Base-by-base conservation (phyloP, 192 early-diverging fungal genomes). In the Podila horticola region DNA sequence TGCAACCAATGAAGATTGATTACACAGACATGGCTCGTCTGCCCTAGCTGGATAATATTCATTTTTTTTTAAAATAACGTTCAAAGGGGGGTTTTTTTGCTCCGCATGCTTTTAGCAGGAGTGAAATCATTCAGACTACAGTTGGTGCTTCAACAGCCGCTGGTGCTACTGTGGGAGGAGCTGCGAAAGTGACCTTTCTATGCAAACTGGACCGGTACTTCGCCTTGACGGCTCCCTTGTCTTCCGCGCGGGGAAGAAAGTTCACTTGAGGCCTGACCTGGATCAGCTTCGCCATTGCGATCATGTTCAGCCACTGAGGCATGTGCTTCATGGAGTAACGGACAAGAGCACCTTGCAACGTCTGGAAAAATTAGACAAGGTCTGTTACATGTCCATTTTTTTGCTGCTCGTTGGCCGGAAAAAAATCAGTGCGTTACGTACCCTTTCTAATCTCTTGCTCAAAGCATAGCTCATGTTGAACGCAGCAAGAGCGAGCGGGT, bases 381-480 rank as follows among this genome's bases (percentile, higher is more conserved):
- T 5, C 5, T 31, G 31, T 31, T 31, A 31, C 31, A 31, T 5
- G 2, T 31, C 5, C 5, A 31, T 31, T 31, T 31, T 31, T 31
- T 31, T 31, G 2, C 31, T 31, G 31, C 3, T 31, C 31, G 2
- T 31, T 31, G 5, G 2, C 31, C 31, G 5, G 5, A 31, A 31
- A 38, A 10, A 38, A 38, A 38, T 6, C 0, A 38, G 8, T 8
- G 8, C 2, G 8, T 6, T 8, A 52, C 7, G 17, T 52, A 20
- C 49, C 20, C 22, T 52, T 52, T 22, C 50, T 11, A 8, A 22
- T 0, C 17, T 52, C 50, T 8, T 52, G 3, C 19, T 50, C 28
- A 77, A 77, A 31, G 63, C 51, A 36, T 75, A 64, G 22, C 68
- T 71, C 5, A 63, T 66, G 20, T 70, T 64, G 57, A 77, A 77